Percentiles rank a stretch among this genome's conserved stretches.
These are phyloP conservation scores for Populus hybrid DNA, from an alignment of 441 rosid species.

Conservation along the genomic window DNA sequence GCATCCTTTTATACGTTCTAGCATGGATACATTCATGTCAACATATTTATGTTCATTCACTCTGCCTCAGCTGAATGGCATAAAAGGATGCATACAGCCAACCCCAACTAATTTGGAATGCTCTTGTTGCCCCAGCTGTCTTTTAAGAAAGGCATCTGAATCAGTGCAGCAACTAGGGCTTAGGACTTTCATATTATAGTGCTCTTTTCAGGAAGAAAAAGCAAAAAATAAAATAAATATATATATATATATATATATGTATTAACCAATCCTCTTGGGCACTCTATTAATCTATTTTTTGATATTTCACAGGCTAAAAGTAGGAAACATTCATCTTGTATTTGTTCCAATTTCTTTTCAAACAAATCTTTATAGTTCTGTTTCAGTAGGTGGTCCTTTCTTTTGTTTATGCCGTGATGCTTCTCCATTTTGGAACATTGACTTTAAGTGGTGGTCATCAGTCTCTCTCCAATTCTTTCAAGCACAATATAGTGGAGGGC, in stretches of 20 bases:
- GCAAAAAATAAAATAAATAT: no score
- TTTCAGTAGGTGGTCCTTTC: neutral
- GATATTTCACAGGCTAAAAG: neutral
- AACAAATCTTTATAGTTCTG: neutral
- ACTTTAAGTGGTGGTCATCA: neutral
- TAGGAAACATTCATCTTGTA: neutral
- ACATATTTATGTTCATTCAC: neutral
- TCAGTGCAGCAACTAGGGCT: neutral
- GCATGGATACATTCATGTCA: neutral
- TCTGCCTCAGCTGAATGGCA: neutral
- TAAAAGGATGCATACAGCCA: neutral
- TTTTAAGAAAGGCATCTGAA: neutral
- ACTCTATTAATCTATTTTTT: neutral
- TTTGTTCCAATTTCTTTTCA: neutral
- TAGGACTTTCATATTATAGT: neutral
- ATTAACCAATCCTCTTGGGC: neutral
- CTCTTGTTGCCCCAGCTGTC: neutral
- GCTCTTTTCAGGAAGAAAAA: no score
- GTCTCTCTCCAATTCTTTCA: neutral
- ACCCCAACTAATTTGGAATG: neutral
- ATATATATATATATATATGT: no score
- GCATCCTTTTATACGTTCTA: neutral
- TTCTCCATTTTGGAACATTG: neutral
- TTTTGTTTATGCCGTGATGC: neutral
- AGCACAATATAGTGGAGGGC: neutral